A percentile compares a stretch with the other conserved stretches of the same genome.
Evolutionary conservation across 371 early-diverging fungal species (phyloP).

Genomic region (Apophysomyces elegans): DNA sequence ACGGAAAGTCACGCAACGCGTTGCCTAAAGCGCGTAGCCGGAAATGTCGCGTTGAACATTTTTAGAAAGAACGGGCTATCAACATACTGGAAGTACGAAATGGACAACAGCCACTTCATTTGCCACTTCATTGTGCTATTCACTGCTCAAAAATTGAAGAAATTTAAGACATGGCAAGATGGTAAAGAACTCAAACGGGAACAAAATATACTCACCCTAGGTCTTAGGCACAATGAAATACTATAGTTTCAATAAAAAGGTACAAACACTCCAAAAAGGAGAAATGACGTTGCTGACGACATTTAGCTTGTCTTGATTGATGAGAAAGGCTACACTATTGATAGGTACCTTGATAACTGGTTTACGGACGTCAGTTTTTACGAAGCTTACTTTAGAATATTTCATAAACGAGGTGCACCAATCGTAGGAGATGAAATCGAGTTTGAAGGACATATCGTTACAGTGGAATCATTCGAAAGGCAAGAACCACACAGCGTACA

Average conservation of each 20-base stretch:
- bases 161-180: constrained; percentile 70
- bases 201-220: not conserved
- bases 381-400: constrained; percentile 33
- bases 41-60: not conserved
- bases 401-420: constrained; percentile 45
- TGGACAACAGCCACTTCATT: constrained; percentile 32
- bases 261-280: constrained; percentile 13
- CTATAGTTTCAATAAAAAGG: constrained; percentile 48
- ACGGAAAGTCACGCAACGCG: not conserved
- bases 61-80: not conserved
- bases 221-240: constrained; percentile 47
- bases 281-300: not conserved
- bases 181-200: constrained; percentile 31
- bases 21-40: not conserved
- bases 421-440: constrained; percentile 62
- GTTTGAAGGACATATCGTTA: constrained; percentile 63
- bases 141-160: constrained; percentile 64
- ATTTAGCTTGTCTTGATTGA: constrained; percentile 46
- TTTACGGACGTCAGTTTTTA: not conserved
- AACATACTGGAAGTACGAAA: not conserved
- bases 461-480: constrained; percentile 43
- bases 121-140: constrained; percentile 44
- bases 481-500: constrained; percentile 13
- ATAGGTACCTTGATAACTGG: constrained; percentile 27
- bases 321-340: constrained; percentile 54